Evolutionary conservation across 176 grass and related monocot species (phyloP).

Genomic region (Rhynchospora breviuscula): DNA sequence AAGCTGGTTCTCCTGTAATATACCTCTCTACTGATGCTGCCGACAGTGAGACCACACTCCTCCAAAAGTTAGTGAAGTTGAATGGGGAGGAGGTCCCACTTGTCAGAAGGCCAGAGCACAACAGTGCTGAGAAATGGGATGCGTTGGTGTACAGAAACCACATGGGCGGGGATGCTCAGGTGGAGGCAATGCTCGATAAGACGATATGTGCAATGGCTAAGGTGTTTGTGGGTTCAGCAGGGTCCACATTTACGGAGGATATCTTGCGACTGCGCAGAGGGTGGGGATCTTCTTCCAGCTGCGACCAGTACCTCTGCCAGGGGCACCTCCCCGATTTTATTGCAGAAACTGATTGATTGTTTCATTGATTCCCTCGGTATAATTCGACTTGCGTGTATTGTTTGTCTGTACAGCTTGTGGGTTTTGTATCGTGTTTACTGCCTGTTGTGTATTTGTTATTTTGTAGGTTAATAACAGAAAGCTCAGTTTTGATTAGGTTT

Average conservation of each 20-base stretch:
- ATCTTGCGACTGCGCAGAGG: slow-evolving; percentile 62
- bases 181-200: slow-evolving; percentile 96
- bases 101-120: slow-evolving; percentile 70
- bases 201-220: slow-evolving; percentile 77
- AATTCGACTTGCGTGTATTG: not conserved
- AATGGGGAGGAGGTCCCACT: slow-evolving; percentile 73
- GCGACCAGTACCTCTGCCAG: slow-evolving; percentile 93
- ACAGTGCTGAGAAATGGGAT: slow-evolving; percentile 81
- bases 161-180: slow-evolving; percentile 58
- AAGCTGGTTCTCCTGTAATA: slow-evolving; percentile 62
- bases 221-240: slow-evolving; percentile 75
- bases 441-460: slow-evolving; percentile 7
- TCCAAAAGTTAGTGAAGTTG: slow-evolving; percentile 63
- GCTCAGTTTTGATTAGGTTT: not conserved
- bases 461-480: slow-evolving; percentile 1
- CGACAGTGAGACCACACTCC: slow-evolving; percentile 58
- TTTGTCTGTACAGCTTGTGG: slow-evolving; percentile 15
- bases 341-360: slow-evolving; percentile 48
- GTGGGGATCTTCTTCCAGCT: slow-evolving; percentile 70
- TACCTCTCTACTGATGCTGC: slow-evolving; percentile 93
- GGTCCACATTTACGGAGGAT: slow-evolving; percentile 93
- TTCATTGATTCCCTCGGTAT: not conserved
- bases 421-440: not conserved
- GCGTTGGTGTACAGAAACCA: slow-evolving; percentile 79
- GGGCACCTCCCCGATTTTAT: slow-evolving; percentile 73